phyloP scores from a whole-genome alignment of 78 protist genomes.

The Goniomonas avonlea region DNA sequence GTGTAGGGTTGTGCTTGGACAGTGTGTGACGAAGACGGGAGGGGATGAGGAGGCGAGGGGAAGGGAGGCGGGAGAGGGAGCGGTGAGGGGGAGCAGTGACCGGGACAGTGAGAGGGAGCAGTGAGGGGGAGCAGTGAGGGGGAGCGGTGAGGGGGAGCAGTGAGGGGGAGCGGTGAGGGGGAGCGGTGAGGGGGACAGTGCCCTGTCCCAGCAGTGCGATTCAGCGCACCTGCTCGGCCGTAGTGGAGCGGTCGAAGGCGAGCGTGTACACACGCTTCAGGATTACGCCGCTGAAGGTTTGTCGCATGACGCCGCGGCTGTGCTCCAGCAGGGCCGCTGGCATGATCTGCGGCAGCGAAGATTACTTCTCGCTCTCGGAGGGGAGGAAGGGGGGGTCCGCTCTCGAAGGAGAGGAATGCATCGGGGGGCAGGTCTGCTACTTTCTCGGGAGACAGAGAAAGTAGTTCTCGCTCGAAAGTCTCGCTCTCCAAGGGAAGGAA shows the following conservation, averaged over 20 bases:
- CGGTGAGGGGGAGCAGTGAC: too few relatives aligned
- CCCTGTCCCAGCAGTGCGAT: too few relatives aligned
- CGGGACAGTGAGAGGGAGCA: too few relatives aligned
- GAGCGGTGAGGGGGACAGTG: too few relatives aligned
- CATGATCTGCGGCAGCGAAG: neutral
- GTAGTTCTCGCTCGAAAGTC: neutral
- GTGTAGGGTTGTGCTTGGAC: too few relatives aligned
- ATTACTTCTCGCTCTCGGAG: neutral
- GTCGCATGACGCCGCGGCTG: constrained; percentile 36
- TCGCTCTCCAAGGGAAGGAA: neutral
- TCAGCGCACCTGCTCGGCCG: too few relatives aligned
- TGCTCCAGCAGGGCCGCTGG: constrained; percentile 54
- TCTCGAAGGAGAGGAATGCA: neutral
- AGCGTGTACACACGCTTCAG: constrained; percentile 47
- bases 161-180: too few relatives aligned
- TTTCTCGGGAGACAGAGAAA: neutral
- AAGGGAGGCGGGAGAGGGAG: too few relatives aligned
- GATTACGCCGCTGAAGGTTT: constrained; percentile 40
- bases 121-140: too few relatives aligned
- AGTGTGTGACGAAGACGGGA: too few relatives aligned
- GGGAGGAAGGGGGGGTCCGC: neutral
- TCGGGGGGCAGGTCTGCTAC: neutral
- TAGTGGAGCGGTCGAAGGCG: constrained; percentile 36
- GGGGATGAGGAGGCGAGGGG: too few relatives aligned
- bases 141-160: too few relatives aligned